These are phyloP conservation scores for Pythium phragmiticola DNA, from an alignment of 352 stramenopile genomes.

Conservation along the genomic window DNA sequence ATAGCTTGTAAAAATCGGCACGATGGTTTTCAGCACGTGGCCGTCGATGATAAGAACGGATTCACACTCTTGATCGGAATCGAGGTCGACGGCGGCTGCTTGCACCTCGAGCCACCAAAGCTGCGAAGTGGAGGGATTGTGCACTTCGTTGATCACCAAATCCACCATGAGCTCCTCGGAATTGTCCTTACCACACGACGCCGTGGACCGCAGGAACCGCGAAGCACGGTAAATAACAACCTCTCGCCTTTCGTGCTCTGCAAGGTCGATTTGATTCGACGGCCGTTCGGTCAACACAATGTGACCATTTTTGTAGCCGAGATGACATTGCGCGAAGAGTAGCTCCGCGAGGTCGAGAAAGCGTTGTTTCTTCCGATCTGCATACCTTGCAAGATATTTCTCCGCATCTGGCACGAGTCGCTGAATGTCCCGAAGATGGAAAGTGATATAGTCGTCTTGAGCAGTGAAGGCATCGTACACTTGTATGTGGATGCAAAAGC, in stretches of 20 bases:
- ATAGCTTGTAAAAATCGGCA: constrained; percentile 47
- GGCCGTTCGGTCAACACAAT: constrained; percentile 49
- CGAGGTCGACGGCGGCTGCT: constrained; percentile 29
- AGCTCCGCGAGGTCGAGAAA: constrained; percentile 45
- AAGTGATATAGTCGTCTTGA: constrained; percentile 47
- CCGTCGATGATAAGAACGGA: constrained; percentile 34
- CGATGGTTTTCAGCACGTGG: constrained; percentile 35
- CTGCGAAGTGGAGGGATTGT: constrained; percentile 42
- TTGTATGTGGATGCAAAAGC: constrained; percentile 52
- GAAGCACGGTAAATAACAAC: constrained; percentile 55
- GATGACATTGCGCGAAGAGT: constrained; percentile 42
- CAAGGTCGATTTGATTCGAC: neutral
- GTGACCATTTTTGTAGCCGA: constrained; percentile 71
- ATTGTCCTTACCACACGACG: too few species aligned
- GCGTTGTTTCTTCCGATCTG: constrained; percentile 33
- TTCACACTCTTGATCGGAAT: constrained; percentile 10
- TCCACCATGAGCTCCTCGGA: constrained; percentile 28
- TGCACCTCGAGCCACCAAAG: constrained; percentile 69
- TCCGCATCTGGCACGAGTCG: constrained; percentile 39
- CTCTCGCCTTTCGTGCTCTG: constrained; percentile 10
- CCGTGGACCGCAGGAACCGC: constrained; percentile 26
- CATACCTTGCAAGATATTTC: constrained; percentile 34
- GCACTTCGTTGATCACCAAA: constrained; percentile 58
- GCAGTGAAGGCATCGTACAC: constrained; percentile 49
- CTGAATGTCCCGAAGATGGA: constrained; percentile 46